Percentiles rank a stretch among this genome's conserved stretches.
phyloP scores from a whole-genome alignment of 2,329 filamentous ascomycete genomes.

The Exophiala aquamarina region DNA sequence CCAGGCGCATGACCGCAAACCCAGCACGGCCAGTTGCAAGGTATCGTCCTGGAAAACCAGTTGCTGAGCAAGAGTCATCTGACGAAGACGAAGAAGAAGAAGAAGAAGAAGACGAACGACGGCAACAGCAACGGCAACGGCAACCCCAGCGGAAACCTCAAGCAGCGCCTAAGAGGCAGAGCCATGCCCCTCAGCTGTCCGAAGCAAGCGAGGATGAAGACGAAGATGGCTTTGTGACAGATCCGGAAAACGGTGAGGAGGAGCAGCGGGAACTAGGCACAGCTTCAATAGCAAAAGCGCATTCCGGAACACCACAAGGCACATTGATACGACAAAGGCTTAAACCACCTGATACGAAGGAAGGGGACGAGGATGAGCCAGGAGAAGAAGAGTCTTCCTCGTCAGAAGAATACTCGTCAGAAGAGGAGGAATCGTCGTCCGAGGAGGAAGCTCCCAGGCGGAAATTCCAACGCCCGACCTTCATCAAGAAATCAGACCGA shows the following conservation, averaged over 20 bases:
- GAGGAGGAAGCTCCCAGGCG: slow-evolving; percentile 59
- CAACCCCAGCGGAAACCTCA: slow-evolving; percentile 42
- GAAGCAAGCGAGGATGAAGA: slow-evolving; percentile 31
- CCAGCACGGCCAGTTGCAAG: slow-evolving; percentile 71
- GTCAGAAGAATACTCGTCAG: slow-evolving; percentile 53
- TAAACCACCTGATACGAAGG: slow-evolving; percentile 22
- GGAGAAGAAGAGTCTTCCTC: slow-evolving; percentile 37
- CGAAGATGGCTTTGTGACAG: slow-evolving; percentile 60
- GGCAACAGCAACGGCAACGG: slow-evolving; percentile 37
- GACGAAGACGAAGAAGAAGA: slow-evolving; percentile 54
- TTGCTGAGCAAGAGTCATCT: slow-evolving; percentile 48
- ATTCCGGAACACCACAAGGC: slow-evolving; percentile 9
- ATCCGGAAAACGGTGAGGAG: slow-evolving; percentile 44
- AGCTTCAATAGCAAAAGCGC: slow-evolving; percentile 6
- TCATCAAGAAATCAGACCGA: slow-evolving; percentile 64
- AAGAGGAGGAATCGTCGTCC: slow-evolving; percentile 37
- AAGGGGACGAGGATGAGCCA: slow-evolving; percentile 25
- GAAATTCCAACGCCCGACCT: slow-evolving; percentile 63
- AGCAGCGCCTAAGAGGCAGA: slow-evolving; percentile 39
- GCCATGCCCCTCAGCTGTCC: slow-evolving; percentile 12
- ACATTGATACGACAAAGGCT: not conserved
- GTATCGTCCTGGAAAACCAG: slow-evolving; percentile 80
- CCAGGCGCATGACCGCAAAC: slow-evolving; percentile 90
- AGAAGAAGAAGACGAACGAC: slow-evolving; percentile 53
- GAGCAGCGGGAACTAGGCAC: slow-evolving; percentile 19